Evolutionary conservation across 129 eudicot genomes (phyloP).

Genomic region (Smallanthus sonchifolius): DNA sequence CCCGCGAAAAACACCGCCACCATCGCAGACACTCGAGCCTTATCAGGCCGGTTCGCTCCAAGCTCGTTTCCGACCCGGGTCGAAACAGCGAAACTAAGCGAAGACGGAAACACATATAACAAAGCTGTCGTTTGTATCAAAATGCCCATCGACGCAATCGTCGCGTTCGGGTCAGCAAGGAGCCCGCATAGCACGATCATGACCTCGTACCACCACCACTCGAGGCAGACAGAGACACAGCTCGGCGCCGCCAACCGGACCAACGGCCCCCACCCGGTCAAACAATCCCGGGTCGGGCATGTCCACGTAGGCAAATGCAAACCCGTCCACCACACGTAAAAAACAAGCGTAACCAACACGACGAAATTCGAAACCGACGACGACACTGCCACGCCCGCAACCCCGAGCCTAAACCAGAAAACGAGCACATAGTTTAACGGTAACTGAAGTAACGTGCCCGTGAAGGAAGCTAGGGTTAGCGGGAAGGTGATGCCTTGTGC

Average conservation of each 20-base stretch:
- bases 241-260: slow-evolving; percentile 59
- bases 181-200: slow-evolving; percentile 73
- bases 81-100: slow-evolving; percentile 57
- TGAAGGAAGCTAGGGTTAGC: slow-evolving; percentile 43
- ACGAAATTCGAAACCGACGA: slow-evolving; percentile 48
- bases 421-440: slow-evolving; percentile 43
- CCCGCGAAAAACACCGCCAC: slow-evolving; percentile 49
- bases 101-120: slow-evolving; percentile 57
- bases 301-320: slow-evolving; percentile 53
- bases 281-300: slow-evolving; percentile 48
- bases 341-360: slow-evolving; percentile 30
- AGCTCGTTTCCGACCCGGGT: slow-evolving; percentile 78
- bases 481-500: slow-evolving; percentile 80
- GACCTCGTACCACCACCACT: slow-evolving; percentile 93
- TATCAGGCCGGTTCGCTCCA: slow-evolving; percentile 60
- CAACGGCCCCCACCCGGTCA: slow-evolving; percentile 61
- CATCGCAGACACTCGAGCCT: slow-evolving; percentile 49
- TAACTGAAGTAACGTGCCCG: slow-evolving; percentile 44
- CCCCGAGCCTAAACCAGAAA: slow-evolving; percentile 32
- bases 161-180: slow-evolving; percentile 49
- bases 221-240: slow-evolving; percentile 76
- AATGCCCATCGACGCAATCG: slow-evolving; percentile 75
- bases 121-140: slow-evolving; percentile 66
- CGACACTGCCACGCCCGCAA: slow-evolving; percentile 54
- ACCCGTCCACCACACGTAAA: slow-evolving; percentile 48